Evolutionary conservation across 257 asterid species (phyloP).

Genomic region (Handroanthus guayacan): DNA sequence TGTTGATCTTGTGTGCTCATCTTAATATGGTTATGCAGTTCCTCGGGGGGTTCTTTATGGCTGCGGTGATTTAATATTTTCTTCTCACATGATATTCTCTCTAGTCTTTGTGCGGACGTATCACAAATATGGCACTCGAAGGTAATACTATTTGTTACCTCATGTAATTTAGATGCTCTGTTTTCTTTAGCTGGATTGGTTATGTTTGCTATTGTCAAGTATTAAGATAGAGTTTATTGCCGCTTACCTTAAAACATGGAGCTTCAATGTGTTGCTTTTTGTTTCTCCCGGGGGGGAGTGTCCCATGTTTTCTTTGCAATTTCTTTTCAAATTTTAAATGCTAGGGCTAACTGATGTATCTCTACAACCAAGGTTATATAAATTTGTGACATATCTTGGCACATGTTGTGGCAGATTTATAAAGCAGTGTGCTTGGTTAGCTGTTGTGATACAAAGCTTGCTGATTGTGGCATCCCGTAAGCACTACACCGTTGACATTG

Average conservation of each 20-base stretch:
- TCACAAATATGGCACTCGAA: constrained; percentile 79
- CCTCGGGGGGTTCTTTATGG: constrained; percentile 94
- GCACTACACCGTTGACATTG: constrained; percentile 93
- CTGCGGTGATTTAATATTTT: constrained; percentile 96
- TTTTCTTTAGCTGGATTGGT: background rate
- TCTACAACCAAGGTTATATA: background rate
- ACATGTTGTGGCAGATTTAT: constrained; percentile 59
- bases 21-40: constrained; percentile 54
- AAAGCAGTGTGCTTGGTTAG: constrained; percentile 87
- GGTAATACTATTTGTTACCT: constrained; percentile 35
- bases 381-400: background rate
- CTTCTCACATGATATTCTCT: constrained; percentile 98
- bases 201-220: background rate
- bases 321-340: background rate
- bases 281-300: background rate
- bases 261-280: background rate
- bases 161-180: background rate
- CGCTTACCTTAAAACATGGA: background rate
- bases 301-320: background rate
- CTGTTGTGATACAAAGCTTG: constrained; percentile 78
- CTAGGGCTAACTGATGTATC: background rate
- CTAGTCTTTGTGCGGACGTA: constrained; percentile 91
- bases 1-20: constrained; percentile 22
- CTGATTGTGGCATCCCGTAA: constrained; percentile 95
- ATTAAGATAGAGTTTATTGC: background rate